These are phyloP conservation scores for Aspergillus incahuasiensis DNA, from an alignment of 495 filamentous ascomycete species.

Conservation along the genomic window DNA sequence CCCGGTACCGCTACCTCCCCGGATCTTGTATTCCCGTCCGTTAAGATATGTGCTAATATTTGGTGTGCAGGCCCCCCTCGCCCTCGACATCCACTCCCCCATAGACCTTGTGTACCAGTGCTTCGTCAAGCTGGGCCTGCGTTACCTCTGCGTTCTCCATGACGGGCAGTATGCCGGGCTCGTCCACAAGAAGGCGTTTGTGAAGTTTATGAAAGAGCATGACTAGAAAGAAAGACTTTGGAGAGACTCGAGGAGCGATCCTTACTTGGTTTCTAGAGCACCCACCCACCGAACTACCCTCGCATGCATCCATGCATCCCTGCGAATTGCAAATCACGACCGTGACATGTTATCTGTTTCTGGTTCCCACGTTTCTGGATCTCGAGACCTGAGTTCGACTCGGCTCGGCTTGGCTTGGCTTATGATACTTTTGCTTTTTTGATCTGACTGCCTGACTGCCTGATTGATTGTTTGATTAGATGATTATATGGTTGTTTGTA, in stretches of 20 bases:
- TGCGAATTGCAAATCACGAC: no score
- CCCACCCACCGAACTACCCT: no score
- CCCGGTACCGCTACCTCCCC: conserved; percentile 47
- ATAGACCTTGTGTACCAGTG: conserved; percentile 97
- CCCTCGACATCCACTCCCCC: conserved; percentile 81
- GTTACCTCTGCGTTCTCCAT: conserved; percentile 85
- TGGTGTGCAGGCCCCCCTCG: conserved; percentile 61
- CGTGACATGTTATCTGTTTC: background rate
- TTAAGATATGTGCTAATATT: background rate
- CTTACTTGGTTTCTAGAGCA: background rate
- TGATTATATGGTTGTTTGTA: background rate
- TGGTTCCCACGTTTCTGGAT: background rate
- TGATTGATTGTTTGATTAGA: background rate
- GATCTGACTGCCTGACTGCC: no score
- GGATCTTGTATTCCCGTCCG: background rate
- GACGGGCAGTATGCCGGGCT: conserved; percentile 85
- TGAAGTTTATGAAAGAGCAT: conserved; percentile 83
- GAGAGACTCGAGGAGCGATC: background rate
- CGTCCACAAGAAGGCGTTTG: conserved; percentile 96
- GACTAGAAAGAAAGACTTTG: conserved; percentile 43
- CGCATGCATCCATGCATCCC: no score
- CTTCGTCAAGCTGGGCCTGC: conserved; percentile 88
- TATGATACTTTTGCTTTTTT: background rate
- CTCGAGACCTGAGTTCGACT: no score
- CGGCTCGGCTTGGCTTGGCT: background rate